A percentile compares a stretch with the other conserved stretches of the same genome.
Conservation (phyloP, 169 alveolate species). For the Plasmodium chabaudi region DNA sequence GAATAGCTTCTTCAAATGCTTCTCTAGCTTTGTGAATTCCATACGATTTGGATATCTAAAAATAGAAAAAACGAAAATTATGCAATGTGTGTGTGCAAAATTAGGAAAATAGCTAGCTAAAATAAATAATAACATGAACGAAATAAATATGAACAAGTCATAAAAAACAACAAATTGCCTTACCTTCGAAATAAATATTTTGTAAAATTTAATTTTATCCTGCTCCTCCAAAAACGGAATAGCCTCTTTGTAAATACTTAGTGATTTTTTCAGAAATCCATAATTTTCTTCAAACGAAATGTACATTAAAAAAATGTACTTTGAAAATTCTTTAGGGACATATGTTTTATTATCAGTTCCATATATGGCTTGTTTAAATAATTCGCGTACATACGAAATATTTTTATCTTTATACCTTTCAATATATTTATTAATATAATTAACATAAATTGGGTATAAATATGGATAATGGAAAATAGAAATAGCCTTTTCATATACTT, state of each 20-base stretch:
- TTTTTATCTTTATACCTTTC: slow-evolving; percentile 87
- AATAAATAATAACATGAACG: not conserved
- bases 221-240: slow-evolving; percentile 83
- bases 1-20: slow-evolving; percentile 73
- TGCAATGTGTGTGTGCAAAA: not conserved
- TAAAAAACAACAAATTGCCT: not conserved
- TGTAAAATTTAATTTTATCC: slow-evolving; percentile 76
- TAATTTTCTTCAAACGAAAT: slow-evolving; percentile 90
- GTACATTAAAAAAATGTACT: slow-evolving; percentile 88
- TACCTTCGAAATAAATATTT: slow-evolving; percentile 61
- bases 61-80: not conserved
- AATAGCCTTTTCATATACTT: slow-evolving; percentile 90
- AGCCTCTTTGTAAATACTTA: slow-evolving; percentile 88
- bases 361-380: slow-evolving; percentile 85
- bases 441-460: slow-evolving; percentile 88
- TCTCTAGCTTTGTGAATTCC: slow-evolving; percentile 73
- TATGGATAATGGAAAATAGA: slow-evolving; percentile 89
- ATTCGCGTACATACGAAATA: slow-evolving; percentile 91
- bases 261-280: slow-evolving; percentile 89
- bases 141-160: not conserved
- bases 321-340: slow-evolving; percentile 84
- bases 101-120: not conserved
- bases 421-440: slow-evolving; percentile 85
- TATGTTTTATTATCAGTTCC: slow-evolving; percentile 45
- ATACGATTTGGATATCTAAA: slow-evolving; percentile 58